phyloP scores from a whole-genome alignment of 257 asterid genomes.

The Solanum piurae region DNA sequence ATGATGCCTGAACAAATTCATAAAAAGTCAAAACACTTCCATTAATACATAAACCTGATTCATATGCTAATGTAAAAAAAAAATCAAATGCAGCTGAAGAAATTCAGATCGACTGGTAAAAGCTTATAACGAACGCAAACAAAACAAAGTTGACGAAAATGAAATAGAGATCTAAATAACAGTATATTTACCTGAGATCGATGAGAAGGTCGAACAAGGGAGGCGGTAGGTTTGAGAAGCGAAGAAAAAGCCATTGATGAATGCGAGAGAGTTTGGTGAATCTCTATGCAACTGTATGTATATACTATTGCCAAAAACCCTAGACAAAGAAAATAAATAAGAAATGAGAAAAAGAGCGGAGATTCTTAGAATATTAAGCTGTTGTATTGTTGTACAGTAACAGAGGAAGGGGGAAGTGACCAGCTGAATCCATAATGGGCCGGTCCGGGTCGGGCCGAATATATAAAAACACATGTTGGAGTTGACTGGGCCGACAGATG shows the following conservation, averaged over 20 bases:
- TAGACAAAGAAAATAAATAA: not conserved
- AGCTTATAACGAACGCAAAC: not conserved
- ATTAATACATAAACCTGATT: not conserved
- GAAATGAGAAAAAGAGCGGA: not conserved
- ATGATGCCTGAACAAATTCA: not conserved
- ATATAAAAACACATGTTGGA: not conserved
- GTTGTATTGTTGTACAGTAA: not conserved
- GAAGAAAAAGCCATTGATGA: not conserved
- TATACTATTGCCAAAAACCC: not conserved
- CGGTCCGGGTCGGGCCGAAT: not conserved
- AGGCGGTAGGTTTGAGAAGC: not conserved
- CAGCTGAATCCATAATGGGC: not conserved
- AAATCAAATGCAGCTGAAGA: not conserved
- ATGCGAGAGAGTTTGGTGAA: not conserved
- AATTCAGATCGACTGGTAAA: not conserved
- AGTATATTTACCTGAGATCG: not conserved
- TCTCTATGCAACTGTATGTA: not conserved
- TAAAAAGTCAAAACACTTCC: not conserved
- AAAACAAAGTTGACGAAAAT: not conserved
- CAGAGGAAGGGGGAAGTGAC: not conserved
- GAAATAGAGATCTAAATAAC: not conserved
- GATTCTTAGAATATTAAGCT: not conserved
- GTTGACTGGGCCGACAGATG: not conserved
- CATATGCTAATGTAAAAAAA: too few relatives aligned
- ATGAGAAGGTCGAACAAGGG: not conserved